Base-by-base conservation (phyloP, 2,329 filamentous ascomycete species). In the Apiospora saccharicola region DNA sequence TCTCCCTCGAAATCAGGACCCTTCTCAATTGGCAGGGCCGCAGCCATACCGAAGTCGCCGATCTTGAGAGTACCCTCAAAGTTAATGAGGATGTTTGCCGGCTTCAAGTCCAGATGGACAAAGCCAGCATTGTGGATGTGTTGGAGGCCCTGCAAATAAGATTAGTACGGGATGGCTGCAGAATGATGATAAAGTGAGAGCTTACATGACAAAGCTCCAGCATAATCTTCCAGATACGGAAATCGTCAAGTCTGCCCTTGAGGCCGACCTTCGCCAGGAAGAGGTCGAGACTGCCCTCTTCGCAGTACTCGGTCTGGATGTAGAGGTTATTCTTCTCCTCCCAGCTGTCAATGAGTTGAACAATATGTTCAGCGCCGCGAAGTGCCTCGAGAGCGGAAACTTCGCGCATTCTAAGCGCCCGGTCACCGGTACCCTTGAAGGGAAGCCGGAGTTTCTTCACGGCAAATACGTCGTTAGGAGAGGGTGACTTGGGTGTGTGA, bases 171-270 rank as follows among this genome's bases (percentile, higher is more conserved):
- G 69, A 16, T 71, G 49, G 69, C 4, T 19, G 44, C 69, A 7
- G 13, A 14, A 10, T 57, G 46, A 49, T 12, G n/a, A 14, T 47
- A 49, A 26, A 26, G 37, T 51, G 2, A 67, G 86, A 67, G 86
- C 92, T 84, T 89, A 96, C 94, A 86, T 93, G 85, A 78, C 92
- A 89, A 73, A 98, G 83, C 81, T 99, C 96, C 57, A 98, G 89
- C 77, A 98, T 85, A 72, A 98, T 96, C 85, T 99, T 99, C 94
- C 96, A 99, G 82, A 98, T 98, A 74, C 96, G 90, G 84, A 99
- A 99, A 81, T 98, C 96, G 82, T 99, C 96, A 75, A 99, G 85
- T 77, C 96, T 90, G 67, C 94, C 95, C 80, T 93, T 94, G 74
- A 92, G 88, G 34, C 96, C 96, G 73, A 94, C 90, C 72, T 93